Base-by-base conservation (phyloP, 176 grass and related monocot species). In the Cenchrus purpureus region DNA sequence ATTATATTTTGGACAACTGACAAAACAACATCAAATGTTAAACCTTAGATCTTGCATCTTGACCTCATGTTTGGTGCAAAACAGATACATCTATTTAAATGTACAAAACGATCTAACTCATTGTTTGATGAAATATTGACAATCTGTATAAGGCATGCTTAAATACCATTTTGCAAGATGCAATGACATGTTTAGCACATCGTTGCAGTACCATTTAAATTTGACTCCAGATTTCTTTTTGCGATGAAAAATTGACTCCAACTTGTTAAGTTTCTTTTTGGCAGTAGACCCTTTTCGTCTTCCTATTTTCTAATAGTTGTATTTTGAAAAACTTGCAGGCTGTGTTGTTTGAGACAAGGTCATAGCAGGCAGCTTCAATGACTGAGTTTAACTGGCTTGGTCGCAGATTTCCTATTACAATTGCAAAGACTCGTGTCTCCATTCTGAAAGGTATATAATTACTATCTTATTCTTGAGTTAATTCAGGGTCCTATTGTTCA, bases 301-400 rank as follows among this genome's bases (percentile, higher is more conserved):
- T 25, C 22, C 22, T 25, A 25, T 25, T 25, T 25, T 25, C 22
- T 25, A 25, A 25, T 25, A 25, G 22, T 25, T 25, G 22, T 25
- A 25, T 25, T 25, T 25, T 25, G 22, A 25, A 25, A 25, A 25
- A 25, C 22, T 25, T 25, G 22, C 22, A 25, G 22, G 22, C 22
- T 25, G 22, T 25, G 22, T 25, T 25, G 22, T 25, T 25, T 25
- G 22, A 25, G 86, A 92, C 96, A 91, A 91, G 96, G 65, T 90
- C 91, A 67, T 93, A 95, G 84, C 93, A 98, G 79, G 96, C 93
- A 55, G 93, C 93, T 86, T 90, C 96, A 29, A 94, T 98, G 96
- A 98, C 96, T 3, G 93, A 98, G 71, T 95, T 98, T 83, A 80
- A 84, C 50, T 98, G 93, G 93, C 96, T 98, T 77, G 93, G 96